Evolutionary conservation across 1,284 basidiomycete species (phyloP).

Genomic region (Microbotryum silenes-acaulis): DNA sequence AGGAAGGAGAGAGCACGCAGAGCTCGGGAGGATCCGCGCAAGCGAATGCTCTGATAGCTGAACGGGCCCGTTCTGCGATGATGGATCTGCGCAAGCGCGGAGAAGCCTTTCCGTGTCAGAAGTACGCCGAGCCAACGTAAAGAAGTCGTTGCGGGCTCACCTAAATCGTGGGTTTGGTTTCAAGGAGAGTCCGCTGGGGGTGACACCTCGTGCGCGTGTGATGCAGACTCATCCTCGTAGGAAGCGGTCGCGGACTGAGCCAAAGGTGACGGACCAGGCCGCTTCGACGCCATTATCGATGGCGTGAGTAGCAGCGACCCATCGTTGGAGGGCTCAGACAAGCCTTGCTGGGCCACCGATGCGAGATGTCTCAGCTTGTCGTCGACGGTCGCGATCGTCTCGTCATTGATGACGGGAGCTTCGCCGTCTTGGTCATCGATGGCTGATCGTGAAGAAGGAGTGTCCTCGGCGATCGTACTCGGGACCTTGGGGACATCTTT

Average conservation of each 20-base stretch:
- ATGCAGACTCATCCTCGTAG: too few relatives aligned
- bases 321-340: background rate
- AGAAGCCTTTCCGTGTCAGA: too few relatives aligned
- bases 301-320: conserved; percentile 9
- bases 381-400: background rate
- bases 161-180: too few relatives aligned
- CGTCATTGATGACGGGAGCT: background rate
- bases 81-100: too few relatives aligned
- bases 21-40: too few relatives aligned
- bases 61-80: too few relatives aligned
- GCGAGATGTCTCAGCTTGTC: background rate
- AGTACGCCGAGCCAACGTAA: too few relatives aligned
- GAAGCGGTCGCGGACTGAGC: background rate
- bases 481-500: conserved; percentile 14
- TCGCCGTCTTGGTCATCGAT: background rate
- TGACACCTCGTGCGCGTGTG: too few relatives aligned
- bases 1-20: too few relatives aligned
- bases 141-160: too few relatives aligned
- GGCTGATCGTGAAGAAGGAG: background rate
- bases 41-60: too few relatives aligned
- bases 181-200: too few relatives aligned
- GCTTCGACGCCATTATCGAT: background rate
- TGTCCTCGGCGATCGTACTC: conserved; percentile 19
- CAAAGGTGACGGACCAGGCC: conserved; percentile 22
- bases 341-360: background rate